Base-by-base conservation (phyloP, 345 rosid genomes). In the Linum tenue region DNA sequence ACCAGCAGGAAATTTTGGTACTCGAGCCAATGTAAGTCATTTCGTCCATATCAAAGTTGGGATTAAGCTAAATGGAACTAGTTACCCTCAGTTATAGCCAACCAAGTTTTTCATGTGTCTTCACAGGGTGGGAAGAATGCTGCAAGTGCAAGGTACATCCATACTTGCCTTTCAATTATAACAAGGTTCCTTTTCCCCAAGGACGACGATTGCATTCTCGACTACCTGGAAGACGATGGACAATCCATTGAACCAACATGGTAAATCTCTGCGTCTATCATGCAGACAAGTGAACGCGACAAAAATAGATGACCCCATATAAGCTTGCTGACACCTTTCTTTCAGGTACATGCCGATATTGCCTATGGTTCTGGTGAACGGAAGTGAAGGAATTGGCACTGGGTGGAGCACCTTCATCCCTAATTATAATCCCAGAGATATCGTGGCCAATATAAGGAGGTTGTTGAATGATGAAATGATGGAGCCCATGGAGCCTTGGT, bases 401-500 rank as follows among this genome's bases (percentile, higher is more conserved):
- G 99, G 98, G n/a, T 95, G 99, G 99, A 91, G 98, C 72, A 75
- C 98, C 50, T 87, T 62, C 66, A 65, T 91, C 39, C 99, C 98
- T 7, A 95, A 95, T 72, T 91, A 83, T 58, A 91, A 89, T 75
- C 98, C 99, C 16, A 82, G 96, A 78, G 98, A 95, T 35, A 79
- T 95, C 41, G 77, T 86, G 51, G 83, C 85, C 51, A 95, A 95
- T 50, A 44, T 95, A 70, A 81, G 90, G 68, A 84, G 74, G 62
- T 73, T 86, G 69, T 69, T 95, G 66, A 84, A 83, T 70, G 89
- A 80, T 69, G 96, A 95, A 73, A 75, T 62, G 74, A 78, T 84
- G 90, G 84, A 83, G 70, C 86, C 96, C 38, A 95, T 95, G 99
- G 88, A 91, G 80, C 99, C 99, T 14, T 95, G 99, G 99, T 95